Conservation (phyloP, 371 early-diverging fungal species). For the Zopfochytrium polystomum region DNA sequence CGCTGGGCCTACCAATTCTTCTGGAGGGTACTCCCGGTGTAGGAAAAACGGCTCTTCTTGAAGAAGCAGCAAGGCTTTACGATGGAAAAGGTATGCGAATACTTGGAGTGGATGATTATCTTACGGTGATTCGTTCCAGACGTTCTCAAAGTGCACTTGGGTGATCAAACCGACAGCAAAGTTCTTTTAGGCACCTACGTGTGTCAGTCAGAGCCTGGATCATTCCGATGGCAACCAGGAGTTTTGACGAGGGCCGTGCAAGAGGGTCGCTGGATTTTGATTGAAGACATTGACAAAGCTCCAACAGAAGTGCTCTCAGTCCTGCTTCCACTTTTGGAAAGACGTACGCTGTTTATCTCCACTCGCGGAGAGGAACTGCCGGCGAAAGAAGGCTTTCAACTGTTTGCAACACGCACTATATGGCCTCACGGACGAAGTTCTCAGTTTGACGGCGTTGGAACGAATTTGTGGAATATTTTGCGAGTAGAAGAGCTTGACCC, state of each 20-base stretch:
- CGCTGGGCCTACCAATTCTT: constrained; percentile 21
- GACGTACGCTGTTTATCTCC: constrained; percentile 87
- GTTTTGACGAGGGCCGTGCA: constrained; percentile 92
- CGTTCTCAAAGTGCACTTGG: constrained; percentile 94
- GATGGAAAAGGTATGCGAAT: constrained; percentile 13
- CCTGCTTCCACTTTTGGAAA: constrained; percentile 92
- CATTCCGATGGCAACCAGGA: constrained; percentile 95
- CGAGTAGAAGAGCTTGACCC: constrained; percentile 59
- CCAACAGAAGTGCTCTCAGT: constrained; percentile 96
- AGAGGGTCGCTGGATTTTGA: constrained; percentile 96
- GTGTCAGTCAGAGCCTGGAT: constrained; percentile 86
- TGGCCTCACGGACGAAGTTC: too few relatives aligned
- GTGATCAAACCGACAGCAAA: constrained; percentile 98
- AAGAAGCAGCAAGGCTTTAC: constrained; percentile 17
- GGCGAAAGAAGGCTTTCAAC: constrained; percentile 89
- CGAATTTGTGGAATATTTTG: constrained; percentile 71
- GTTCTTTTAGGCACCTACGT: constrained; percentile 96
- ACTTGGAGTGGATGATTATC: neutral
- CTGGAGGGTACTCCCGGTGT: constrained; percentile 13
- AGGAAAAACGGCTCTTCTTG: constrained; percentile 18
- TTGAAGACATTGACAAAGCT: constrained; percentile 99
- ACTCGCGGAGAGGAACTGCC: constrained; percentile 89
- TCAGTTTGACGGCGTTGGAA: constrained; percentile 10
- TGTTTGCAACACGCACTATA: constrained; percentile 89
- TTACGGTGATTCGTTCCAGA: constrained; percentile 37